Conservation (phyloP, 352 stramenopile genomes). For the Thalassiosira livingstoniorum region DNA sequence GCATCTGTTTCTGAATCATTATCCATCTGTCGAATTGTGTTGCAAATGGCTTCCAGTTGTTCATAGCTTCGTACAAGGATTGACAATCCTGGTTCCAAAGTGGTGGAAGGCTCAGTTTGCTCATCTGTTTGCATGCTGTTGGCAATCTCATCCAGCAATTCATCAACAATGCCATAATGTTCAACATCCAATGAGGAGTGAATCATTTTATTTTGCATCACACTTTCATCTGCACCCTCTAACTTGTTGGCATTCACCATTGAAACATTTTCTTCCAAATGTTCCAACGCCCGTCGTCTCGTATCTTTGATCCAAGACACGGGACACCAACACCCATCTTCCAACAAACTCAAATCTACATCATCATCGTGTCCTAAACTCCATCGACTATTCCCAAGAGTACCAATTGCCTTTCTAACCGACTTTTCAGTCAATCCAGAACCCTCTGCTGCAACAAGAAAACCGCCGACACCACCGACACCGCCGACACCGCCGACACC, state of each 20-base stretch:
- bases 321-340: constrained; percentile 69
- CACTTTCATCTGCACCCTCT: too few species aligned
- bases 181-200: constrained; percentile 10
- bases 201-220: too few species aligned
- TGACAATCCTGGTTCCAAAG: constrained; percentile 28
- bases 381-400: constrained; percentile 72
- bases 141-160: constrained; percentile 46
- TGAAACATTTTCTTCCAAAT: constrained; percentile 49
- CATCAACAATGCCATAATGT: constrained; percentile 22
- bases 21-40: constrained; percentile 58
- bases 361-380: constrained; percentile 41
- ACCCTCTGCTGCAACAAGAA: constrained; percentile 36
- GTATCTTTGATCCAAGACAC: constrained; percentile 75
- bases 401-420: constrained; percentile 76
- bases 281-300: constrained; percentile 64
- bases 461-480: constrained; percentile 28
- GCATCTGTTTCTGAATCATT: constrained; percentile 30
- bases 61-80: constrained; percentile 71
- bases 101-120: background rate
- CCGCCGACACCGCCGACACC: too few species aligned
- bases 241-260: background rate
- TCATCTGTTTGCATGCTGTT: background rate
- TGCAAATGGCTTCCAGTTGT: constrained; percentile 75
- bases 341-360: constrained; percentile 56
- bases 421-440: constrained; percentile 51